These are phyloP conservation scores for Lentinula aciculospora DNA, from an alignment of 768 basidiomycete species.

Conservation along the genomic window DNA sequence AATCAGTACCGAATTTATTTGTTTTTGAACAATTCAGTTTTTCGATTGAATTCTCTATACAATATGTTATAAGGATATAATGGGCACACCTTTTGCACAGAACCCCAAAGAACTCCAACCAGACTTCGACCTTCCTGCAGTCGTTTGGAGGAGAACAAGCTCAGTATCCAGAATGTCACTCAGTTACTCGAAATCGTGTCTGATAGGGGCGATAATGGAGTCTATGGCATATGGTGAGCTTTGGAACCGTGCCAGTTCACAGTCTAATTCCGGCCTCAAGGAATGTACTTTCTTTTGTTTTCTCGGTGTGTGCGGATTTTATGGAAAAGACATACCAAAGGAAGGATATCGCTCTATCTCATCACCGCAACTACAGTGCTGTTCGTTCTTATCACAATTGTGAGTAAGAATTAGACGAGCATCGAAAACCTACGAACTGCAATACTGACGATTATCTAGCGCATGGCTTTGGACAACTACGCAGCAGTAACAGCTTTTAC, in stretches of 20 bases:
- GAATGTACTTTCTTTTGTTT: constrained; percentile 9
- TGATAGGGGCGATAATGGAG: constrained; percentile 9
- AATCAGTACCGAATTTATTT: too few relatives aligned
- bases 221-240: constrained; percentile 10
- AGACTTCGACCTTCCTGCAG: too few relatives aligned
- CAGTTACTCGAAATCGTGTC: constrained; percentile 8
- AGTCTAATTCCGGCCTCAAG: neutral
- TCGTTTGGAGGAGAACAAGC: too few relatives aligned
- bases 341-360: neutral
- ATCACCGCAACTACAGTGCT: constrained; percentile 7
- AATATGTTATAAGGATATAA: too few relatives aligned
- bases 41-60: too few relatives aligned
- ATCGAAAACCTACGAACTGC: neutral
- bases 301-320: constrained; percentile 5
- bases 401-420: neutral
- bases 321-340: neutral
- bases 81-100: too few relatives aligned
- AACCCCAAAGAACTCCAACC: too few relatives aligned
- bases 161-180: neutral
- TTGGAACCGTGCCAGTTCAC: neutral
- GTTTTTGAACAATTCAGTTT: too few relatives aligned
- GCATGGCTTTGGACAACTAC: constrained; percentile 13
- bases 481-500: constrained; percentile 11
- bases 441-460: neutral
- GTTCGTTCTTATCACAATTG: constrained; percentile 13